Conservation (phyloP, 2,329 filamentous ascomycete genomes). For the Botrytis porri region DNA sequence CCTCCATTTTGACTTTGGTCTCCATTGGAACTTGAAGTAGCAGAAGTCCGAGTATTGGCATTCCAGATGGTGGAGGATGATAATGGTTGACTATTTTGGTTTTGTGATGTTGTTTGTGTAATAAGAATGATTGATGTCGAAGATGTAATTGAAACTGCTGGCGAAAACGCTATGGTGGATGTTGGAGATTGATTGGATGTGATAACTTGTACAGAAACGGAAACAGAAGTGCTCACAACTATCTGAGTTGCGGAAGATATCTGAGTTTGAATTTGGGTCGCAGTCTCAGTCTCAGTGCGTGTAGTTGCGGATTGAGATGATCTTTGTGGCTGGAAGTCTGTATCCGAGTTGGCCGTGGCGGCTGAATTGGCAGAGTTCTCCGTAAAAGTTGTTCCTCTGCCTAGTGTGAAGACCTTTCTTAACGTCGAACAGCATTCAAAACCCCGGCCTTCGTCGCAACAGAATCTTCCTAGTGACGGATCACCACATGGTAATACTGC, state of each 20-base stretch:
- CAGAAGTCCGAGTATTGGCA: neutral
- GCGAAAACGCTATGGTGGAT: neutral
- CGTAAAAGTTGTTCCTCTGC: neutral
- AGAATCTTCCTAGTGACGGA: slow-evolving; percentile 22
- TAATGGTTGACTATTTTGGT: neutral
- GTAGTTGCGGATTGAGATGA: neutral
- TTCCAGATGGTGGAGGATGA: neutral
- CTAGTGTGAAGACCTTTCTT: slow-evolving; percentile 22
- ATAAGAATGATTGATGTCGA: neutral
- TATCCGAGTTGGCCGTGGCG: too few relatives aligned
- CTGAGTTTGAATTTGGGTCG: neutral
- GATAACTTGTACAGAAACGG: neutral
- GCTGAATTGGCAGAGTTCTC: neutral
- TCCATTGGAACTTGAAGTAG: neutral
- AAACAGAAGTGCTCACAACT: neutral
- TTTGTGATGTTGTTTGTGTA: neutral
- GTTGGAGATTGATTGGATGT: neutral
- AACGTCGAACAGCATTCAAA: slow-evolving; percentile 20
- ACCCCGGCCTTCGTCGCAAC: slow-evolving; percentile 26
- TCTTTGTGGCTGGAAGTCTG: neutral
- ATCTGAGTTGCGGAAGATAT: neutral
- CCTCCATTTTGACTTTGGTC: neutral
- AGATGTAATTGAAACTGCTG: neutral
- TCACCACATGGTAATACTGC: slow-evolving; percentile 23
- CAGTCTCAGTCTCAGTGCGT: neutral